phyloP scores from a whole-genome alignment of 2,329 filamentous ascomycete species.

The Colletotrichum abscissum region DNA sequence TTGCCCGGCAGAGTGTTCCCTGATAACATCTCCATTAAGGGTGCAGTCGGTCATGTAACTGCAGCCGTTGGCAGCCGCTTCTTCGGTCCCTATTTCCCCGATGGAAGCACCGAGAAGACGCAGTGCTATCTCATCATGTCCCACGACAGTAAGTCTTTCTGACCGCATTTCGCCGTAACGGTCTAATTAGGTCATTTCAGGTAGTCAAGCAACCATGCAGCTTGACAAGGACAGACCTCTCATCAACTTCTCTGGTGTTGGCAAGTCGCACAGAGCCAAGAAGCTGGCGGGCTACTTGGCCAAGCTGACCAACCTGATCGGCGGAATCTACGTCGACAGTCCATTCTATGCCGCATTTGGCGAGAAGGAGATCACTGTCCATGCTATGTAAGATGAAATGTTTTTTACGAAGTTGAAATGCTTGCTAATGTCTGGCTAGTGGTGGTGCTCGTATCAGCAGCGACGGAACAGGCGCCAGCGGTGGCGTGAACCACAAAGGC shows the following conservation, averaged over 20 bases:
- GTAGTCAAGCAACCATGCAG: conserved; percentile 68
- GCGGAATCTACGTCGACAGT: conserved; percentile 69
- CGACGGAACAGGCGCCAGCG: conserved; percentile 65
- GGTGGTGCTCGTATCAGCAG: conserved; percentile 71
- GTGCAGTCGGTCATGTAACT: conserved; percentile 56
- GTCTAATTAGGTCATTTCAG: conserved; percentile 12
- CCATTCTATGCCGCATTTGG: conserved; percentile 67
- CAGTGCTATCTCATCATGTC: conserved; percentile 75
- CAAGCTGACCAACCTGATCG: conserved; percentile 66
- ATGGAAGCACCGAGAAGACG: conserved; percentile 68
- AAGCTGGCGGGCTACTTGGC: conserved; percentile 63
- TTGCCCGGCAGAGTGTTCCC: conserved; percentile 59
- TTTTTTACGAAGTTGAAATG: neutral
- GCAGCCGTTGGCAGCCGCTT: conserved; percentile 63
- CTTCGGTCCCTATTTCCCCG: conserved; percentile 66
- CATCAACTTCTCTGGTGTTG: conserved; percentile 69
- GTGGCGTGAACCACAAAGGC: conserved; percentile 71
- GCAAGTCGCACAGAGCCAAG: conserved; percentile 64
- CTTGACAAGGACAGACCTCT: conserved; percentile 69
- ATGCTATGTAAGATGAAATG: conserved; percentile 64
- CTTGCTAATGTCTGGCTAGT: neutral
- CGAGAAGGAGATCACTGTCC: conserved; percentile 71
- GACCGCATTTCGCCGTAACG: neutral
- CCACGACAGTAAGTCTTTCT: conserved; percentile 61
- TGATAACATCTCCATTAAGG: conserved; percentile 49